These are phyloP conservation scores for Phaeotremella skinneri DNA, from an alignment of 768 basidiomycete species.

Conservation along the genomic window DNA sequence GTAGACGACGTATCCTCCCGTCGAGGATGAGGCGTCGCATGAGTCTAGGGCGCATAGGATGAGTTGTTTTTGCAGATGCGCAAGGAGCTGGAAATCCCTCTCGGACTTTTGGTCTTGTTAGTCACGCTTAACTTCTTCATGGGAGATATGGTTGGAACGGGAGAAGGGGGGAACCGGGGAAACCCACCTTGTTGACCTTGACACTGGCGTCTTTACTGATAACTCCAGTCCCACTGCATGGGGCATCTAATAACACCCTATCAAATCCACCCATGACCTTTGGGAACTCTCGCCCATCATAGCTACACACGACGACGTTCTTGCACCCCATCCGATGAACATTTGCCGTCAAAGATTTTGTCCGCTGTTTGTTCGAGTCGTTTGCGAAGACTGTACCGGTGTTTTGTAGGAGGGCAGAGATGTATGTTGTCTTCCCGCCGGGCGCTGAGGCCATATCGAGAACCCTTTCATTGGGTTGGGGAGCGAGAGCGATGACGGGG, in stretches of 20 bases:
- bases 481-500: constrained; percentile 93
- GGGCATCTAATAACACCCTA: constrained; percentile 92
- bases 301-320: constrained; percentile 94
- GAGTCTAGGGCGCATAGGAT: constrained; percentile 98
- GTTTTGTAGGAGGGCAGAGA: constrained; percentile 93
- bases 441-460: constrained; percentile 99
- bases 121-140: neutral
- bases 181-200: constrained; percentile 90
- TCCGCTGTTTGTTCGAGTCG: constrained; percentile 88
- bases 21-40: constrained; percentile 79
- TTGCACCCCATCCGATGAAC: constrained; percentile 96
- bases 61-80: constrained; percentile 96
- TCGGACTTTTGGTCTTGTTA: constrained; percentile 62
- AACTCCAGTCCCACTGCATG: constrained; percentile 96
- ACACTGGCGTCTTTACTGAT: constrained; percentile 97
- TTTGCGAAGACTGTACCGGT: constrained; percentile 98
- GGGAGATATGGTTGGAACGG: neutral
- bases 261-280: constrained; percentile 99
- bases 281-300: constrained; percentile 96
- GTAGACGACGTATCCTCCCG: constrained; percentile 92
- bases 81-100: constrained; percentile 91
- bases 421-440: constrained; percentile 97
- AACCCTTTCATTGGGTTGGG: constrained; percentile 87
- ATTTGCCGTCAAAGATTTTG: constrained; percentile 95
- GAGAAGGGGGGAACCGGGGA: neutral